phyloP scores from a whole-genome alignment of 2,329 filamentous ascomycete genomes.

The Samsoniella hepiali region DNA sequence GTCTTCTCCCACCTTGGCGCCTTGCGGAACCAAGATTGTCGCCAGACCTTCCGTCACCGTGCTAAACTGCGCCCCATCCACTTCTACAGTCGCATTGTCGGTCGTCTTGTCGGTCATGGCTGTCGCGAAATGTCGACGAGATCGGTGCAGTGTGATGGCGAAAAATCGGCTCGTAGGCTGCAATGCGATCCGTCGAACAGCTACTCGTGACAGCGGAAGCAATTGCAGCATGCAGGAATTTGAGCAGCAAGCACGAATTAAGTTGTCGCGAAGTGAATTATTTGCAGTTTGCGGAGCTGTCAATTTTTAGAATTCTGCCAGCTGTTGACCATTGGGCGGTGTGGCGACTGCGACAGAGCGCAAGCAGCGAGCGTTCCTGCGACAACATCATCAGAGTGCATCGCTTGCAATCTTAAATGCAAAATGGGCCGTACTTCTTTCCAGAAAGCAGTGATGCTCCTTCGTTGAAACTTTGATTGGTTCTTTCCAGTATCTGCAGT shows the following conservation, averaged over 20 bases:
- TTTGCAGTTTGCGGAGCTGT: neutral
- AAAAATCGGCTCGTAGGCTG: neutral
- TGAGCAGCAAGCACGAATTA: neutral
- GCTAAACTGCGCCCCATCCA: constrained; percentile 48
- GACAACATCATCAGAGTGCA: neutral
- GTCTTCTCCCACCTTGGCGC: constrained; percentile 44
- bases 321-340: constrained; percentile 13
- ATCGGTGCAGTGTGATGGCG: neutral
- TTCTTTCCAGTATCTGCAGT: neutral
- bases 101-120: constrained; percentile 9
- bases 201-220: neutral
- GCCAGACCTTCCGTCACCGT: constrained; percentile 55
- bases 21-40: constrained; percentile 53
- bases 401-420: neutral
- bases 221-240: constrained; percentile 6
- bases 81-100: constrained; percentile 27
- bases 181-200: neutral
- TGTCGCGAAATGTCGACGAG: neutral
- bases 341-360: neutral
- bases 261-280: constrained; percentile 5
- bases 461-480: neutral
- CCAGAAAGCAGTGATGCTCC: neutral
- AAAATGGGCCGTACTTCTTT: neutral
- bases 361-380: neutral
- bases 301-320: constrained; percentile 21